Evolutionary conservation across 306 rosid genomes (phyloP).

Genomic region (Castanospermum australe): DNA sequence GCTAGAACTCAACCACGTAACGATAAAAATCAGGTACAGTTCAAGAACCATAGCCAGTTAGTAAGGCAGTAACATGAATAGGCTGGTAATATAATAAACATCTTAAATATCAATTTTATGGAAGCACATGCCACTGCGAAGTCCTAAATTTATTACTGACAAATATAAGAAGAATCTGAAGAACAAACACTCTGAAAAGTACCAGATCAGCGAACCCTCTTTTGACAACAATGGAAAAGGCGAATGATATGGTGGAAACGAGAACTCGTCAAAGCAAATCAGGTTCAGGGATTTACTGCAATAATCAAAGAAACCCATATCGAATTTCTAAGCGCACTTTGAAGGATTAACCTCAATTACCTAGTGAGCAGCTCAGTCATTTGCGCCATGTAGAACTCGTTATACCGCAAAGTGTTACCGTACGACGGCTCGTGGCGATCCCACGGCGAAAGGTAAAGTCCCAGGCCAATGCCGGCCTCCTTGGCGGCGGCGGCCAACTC

Average conservation of each 20-base stretch:
- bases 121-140: too few species aligned
- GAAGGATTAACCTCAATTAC: slow-evolving; percentile 32
- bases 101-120: not conserved
- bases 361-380: slow-evolving; percentile 91
- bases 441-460: slow-evolving; percentile 95
- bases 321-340: not conserved
- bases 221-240: too few species aligned
- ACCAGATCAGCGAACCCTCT: too few species aligned
- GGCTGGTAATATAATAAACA: not conserved
- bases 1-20: not conserved
- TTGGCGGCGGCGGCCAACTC: slow-evolving; percentile 71
- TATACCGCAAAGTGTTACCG: slow-evolving; percentile 69
- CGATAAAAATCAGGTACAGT: not conserved
- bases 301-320: not conserved
- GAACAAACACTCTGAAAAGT: too few species aligned
- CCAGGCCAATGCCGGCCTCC: slow-evolving; percentile 63
- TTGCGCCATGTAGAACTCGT: slow-evolving; percentile 73
- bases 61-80: not conserved
- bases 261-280: too few species aligned
- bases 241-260: too few species aligned
- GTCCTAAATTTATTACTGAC: too few species aligned
- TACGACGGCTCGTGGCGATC: slow-evolving; percentile 72
- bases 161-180: too few species aligned
- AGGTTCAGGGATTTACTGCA: too few species aligned
- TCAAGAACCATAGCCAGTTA: not conserved